Percentiles rank a stretch among this genome's conserved stretches.
Conservation (phyloP, 768 basidiomycete species). For the Leucogyrophana mollusca region DNA sequence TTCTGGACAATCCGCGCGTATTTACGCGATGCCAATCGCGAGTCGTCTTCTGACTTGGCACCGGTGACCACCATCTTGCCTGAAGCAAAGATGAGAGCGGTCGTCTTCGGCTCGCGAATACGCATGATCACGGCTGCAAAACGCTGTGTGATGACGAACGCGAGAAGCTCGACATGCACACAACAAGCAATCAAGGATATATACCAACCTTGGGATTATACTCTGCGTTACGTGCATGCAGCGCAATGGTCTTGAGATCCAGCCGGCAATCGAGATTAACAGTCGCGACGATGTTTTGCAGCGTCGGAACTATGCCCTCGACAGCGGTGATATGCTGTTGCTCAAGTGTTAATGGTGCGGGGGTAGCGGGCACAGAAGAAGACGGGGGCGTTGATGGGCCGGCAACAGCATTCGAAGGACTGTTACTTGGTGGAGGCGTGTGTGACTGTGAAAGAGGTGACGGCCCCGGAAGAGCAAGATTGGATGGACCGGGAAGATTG, state of each 20-base stretch:
- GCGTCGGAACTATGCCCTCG: constrained; percentile 96
- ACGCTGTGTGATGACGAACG: constrained; percentile 74
- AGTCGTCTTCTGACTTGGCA: constrained; percentile 98
- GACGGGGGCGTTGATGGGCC: constrained; percentile 59
- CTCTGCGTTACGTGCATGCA: constrained; percentile 98
- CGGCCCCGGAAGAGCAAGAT: constrained; percentile 53
- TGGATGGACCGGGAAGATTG: constrained; percentile 37
- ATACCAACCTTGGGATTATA: constrained; percentile 99
- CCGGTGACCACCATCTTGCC: constrained; percentile 99
- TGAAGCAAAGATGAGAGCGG: constrained; percentile 97
- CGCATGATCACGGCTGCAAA: constrained; percentile 99
- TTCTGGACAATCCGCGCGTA: constrained; percentile 99
- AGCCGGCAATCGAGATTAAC: constrained; percentile 97
- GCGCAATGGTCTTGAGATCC: constrained; percentile 96
- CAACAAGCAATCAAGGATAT: constrained; percentile 29
- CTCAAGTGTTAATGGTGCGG: constrained; percentile 76
- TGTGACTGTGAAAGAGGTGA: constrained; percentile 51
- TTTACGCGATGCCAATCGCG: constrained; percentile 93
- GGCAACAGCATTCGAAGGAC: constrained; percentile 46
- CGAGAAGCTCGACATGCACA: constrained; percentile 59
- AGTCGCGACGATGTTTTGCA: constrained; percentile 99
- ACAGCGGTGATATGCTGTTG: constrained; percentile 96
- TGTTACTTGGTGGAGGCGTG: constrained; percentile 23
- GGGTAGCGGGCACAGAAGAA: constrained; percentile 60
- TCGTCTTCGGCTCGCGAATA: constrained; percentile 99